Conservation (phyloP, 73 alveolate species). For the Stentor coeruleus region DNA sequence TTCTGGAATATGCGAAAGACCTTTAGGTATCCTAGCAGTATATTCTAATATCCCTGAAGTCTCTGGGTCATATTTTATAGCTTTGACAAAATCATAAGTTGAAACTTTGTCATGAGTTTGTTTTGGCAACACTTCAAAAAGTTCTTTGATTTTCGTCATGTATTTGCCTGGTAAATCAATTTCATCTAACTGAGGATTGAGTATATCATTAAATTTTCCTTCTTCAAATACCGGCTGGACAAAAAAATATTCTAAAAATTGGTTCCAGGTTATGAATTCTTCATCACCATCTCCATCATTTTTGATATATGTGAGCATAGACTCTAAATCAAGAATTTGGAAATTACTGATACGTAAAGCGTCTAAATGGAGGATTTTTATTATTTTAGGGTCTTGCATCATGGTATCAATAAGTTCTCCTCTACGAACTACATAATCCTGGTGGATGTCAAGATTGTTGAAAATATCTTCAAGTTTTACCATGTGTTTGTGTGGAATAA, state of each 20-base stretch:
- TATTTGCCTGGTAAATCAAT: background rate
- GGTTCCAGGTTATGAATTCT: constrained; percentile 24
- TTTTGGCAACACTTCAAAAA: background rate
- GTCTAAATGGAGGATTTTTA: constrained; percentile 19
- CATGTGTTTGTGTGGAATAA: constrained; percentile 13
- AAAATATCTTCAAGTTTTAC: background rate
- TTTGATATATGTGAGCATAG: background rate
- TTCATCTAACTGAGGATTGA: background rate
- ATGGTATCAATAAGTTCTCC: background rate
- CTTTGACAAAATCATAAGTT: background rate
- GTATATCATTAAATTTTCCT: background rate
- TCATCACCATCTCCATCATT: background rate
- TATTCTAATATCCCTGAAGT: background rate
- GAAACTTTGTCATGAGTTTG: constrained; percentile 7
- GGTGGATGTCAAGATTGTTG: background rate
- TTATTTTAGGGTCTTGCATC: background rate
- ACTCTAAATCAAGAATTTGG: constrained; percentile 2
- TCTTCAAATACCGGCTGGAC: background rate
- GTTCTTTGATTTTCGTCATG: background rate
- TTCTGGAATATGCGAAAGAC: constrained; percentile 14
- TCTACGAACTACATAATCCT: background rate
- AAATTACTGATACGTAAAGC: background rate
- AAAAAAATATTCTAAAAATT: constrained; percentile 8
- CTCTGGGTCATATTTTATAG: background rate
- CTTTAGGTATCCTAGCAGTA: constrained; percentile 25